Evolutionary conservation across 2,329 filamentous ascomycete species (phyloP).

Genomic region (Cladophialophora psammophila): DNA sequence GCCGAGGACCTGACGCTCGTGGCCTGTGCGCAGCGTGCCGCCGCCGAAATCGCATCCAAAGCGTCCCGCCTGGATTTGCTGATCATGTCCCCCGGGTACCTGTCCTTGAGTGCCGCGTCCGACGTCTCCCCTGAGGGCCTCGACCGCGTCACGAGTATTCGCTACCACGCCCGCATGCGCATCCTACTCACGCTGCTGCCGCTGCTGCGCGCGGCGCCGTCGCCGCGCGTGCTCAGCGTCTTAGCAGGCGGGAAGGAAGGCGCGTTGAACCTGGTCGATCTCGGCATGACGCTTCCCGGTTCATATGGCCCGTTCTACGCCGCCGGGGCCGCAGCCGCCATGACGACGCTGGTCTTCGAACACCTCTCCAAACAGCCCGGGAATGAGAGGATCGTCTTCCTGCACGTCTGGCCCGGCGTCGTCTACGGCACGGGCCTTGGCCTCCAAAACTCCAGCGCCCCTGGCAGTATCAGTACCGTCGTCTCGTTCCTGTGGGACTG

Average conservation of each 20-base stretch:
- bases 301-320: conserved; percentile 50
- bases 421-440: conserved; percentile 55
- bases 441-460: neutral
- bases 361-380: conserved; percentile 51
- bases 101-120: conserved; percentile 39
- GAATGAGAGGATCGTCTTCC: conserved; percentile 57
- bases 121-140: conserved; percentile 65
- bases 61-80: conserved; percentile 28
- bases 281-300: conserved; percentile 48
- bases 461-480: too few species aligned
- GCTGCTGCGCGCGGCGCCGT: conserved; percentile 32
- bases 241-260: conserved; percentile 62
- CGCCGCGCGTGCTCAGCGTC: conserved; percentile 62
- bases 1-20: conserved; percentile 30
- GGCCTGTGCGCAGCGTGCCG: conserved; percentile 23
- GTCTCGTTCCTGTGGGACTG: conserved; percentile 25
- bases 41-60: conserved; percentile 6
- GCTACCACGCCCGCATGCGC: conserved; percentile 65
- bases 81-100: conserved; percentile 31
- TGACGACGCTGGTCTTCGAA: conserved; percentile 60
- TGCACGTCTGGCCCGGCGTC: conserved; percentile 58
- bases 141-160: conserved; percentile 59
- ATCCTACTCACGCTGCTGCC: conserved; percentile 66
- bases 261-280: conserved; percentile 55
- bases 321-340: conserved; percentile 56